phyloP scores from a whole-genome alignment of 805 yeast species.

The Lachancea lanzarotensis region DNA sequence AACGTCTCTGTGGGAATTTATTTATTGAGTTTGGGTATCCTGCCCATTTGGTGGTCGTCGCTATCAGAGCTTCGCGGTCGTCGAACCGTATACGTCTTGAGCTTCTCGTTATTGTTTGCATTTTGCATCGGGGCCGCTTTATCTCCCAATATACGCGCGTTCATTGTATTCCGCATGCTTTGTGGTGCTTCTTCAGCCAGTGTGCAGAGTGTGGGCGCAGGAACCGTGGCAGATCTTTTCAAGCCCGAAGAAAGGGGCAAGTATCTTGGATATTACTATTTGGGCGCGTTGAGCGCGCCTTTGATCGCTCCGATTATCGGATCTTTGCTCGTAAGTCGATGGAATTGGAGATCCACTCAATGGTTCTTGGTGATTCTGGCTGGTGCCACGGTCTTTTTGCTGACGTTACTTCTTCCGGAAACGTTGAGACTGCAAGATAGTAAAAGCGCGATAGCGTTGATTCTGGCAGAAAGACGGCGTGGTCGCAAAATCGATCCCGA shows the following conservation, averaged over 20 bases:
- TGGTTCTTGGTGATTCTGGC: constrained; percentile 73
- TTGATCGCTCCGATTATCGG: constrained; percentile 74
- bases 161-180: constrained; percentile 63
- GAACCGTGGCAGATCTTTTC: constrained; percentile 72
- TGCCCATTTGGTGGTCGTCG: constrained; percentile 87
- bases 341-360: constrained; percentile 89
- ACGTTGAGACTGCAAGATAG: constrained; percentile 57
- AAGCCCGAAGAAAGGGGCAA: constrained; percentile 62
- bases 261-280: constrained; percentile 72
- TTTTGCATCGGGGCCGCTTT: constrained; percentile 71
- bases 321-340: constrained; percentile 59
- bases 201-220: constrained; percentile 87
- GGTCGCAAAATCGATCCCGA: constrained; percentile 6
- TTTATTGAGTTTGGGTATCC: constrained; percentile 62
- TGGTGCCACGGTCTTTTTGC: constrained; percentile 43
- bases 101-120: constrained; percentile 55
- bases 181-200: constrained; percentile 80
- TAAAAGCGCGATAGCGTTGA: constrained; percentile 42
- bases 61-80: constrained; percentile 72
- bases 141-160: constrained; percentile 50
- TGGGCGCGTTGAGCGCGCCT: constrained; percentile 80
- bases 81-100: constrained; percentile 61
- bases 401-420: constrained; percentile 64
- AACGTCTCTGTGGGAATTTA: constrained; percentile 79
- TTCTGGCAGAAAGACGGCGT: constrained; percentile 37